A percentile compares a stretch with the other conserved stretches of the same genome.
Evolutionary conservation across 768 basidiomycete genomes (phyloP).

Genomic region (Podaxis sp.): DNA sequence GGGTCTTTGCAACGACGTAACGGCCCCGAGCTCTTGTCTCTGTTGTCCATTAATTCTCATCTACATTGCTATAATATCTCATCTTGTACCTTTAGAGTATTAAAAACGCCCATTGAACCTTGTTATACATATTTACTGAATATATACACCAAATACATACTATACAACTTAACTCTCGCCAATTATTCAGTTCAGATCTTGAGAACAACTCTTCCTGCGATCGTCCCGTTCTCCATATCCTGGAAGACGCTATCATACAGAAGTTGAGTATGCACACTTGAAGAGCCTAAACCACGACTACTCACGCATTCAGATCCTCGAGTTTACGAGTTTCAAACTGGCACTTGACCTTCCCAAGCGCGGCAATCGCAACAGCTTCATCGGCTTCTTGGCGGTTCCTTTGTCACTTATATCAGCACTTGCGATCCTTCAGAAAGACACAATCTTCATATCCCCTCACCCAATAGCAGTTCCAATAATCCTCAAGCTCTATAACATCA

Average conservation of each 20-base stretch:
- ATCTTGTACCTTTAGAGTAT: too few species aligned
- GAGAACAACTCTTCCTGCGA: conserved; percentile 50
- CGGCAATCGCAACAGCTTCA: conserved; percentile 78
- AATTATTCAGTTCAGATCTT: neutral
- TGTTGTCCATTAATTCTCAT: too few species aligned
- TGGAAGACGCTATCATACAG: conserved; percentile 34
- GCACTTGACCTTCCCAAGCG: conserved; percentile 66
- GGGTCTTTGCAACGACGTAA: too few species aligned
- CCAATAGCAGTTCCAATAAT: conserved; percentile 49
- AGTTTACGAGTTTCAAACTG: conserved; percentile 46
- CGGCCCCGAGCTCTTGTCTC: too few species aligned
- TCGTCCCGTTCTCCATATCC: conserved; percentile 34
- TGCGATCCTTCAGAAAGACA: too few species aligned
- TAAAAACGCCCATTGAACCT: neutral
- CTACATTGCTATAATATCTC: too few species aligned
- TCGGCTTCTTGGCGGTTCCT: conserved; percentile 81
- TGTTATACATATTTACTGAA: neutral
- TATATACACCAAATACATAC: neutral
- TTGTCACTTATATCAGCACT: too few species aligned
- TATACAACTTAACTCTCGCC: neutral
- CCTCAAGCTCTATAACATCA: conserved; percentile 44
- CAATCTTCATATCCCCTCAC: neutral
- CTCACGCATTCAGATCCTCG: conserved; percentile 49
- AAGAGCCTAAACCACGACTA: conserved; percentile 13
- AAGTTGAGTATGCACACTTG: neutral